Evolutionary conservation across 495 filamentous ascomycete species (phyloP), one percentile per base, ranked within the genome.

Genomic region (Hypomontagnella submonticulosa): DNA sequence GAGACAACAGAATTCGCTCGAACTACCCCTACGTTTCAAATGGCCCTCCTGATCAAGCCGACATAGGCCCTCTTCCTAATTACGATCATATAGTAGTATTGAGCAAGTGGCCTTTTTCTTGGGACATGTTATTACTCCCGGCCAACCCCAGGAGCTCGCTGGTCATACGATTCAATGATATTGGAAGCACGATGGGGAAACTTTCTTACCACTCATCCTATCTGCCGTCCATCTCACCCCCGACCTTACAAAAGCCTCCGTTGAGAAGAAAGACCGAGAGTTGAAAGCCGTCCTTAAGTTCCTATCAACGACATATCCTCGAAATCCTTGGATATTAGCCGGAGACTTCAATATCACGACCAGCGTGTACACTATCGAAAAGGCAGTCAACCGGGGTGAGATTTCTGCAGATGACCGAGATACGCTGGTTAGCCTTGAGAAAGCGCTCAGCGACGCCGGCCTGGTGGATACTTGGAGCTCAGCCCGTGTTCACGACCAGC

Each of bases 341-440:
- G 86, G 86, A 1, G 85, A 87, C 66, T 85, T 86, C 71, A 87
- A 87, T 55, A 67, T 87, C 13, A 72, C 79, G 4, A 85, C 82
- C 4, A 87, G 85, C 0, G 63, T 71, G 27, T 75, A 76, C 42
- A 79, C 80, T 4, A 80, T 87, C 51, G 70, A 82, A n/a, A 71
- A 62, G 6, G 83, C 83, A 7, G 44, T 83, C 16, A 76, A 75
- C 36, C 79, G 71, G 49, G 79, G 77, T 20, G 57, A 73, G 16
- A 79, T 88, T 33, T 80, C 79, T 0, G 46, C 64, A 3, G 63
- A 74, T 37, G 79, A 80, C 0, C 74, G 58, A 0, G 48, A 38
- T 5, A 68, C 71, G 2, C 53, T 83, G 0, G 55, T 46, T 6
- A 55, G 52, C 0, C 47, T 84, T 30, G 81, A 85, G 20, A 33